Conservation (phyloP, 306 rosid species). For the Morella rubra region DNA sequence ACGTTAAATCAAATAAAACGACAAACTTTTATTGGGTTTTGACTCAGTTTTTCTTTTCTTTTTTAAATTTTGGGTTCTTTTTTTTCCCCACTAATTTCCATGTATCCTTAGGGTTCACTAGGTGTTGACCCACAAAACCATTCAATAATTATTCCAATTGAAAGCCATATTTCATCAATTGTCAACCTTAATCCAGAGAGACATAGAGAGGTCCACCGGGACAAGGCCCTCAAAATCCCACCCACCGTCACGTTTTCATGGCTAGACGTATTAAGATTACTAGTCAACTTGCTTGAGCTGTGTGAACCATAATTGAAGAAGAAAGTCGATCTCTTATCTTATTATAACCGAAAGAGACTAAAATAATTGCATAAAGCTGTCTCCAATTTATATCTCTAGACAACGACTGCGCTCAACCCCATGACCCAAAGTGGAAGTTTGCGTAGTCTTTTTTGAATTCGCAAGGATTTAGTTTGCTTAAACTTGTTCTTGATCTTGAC, state of each 20-base stretch:
- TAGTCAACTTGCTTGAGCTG: constrained; percentile 16
- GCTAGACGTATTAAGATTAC: constrained; percentile 1
- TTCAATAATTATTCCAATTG: constrained; percentile 27
- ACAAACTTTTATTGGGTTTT: constrained; percentile 16
- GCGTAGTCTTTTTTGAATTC: constrained; percentile 15
- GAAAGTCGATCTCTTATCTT: constrained; percentile 30
- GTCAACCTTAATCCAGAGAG: constrained; percentile 36
- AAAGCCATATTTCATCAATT: neutral
- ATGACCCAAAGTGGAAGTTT: constrained; percentile 26
- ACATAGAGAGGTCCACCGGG: constrained; percentile 14
- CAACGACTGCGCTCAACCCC: constrained; percentile 25
- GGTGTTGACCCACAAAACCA: constrained; percentile 28
- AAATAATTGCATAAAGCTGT: constrained; percentile 37
- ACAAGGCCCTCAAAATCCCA: constrained; percentile 14
- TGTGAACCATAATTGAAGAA: constrained; percentile 24
- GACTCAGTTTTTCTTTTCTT: constrained; percentile 11
- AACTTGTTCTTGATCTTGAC: neutral
- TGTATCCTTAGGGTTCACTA: constrained; percentile 21
- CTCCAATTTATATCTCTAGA: constrained; percentile 36
- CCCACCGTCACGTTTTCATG: constrained; percentile 4
- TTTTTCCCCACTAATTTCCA: constrained; percentile 23
- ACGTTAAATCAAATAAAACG: constrained; percentile 23
- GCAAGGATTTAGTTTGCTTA: constrained; percentile 7
- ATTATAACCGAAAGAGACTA: constrained; percentile 26
- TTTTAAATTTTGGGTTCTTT: neutral